Evolutionary conservation across 1,284 basidiomycete species (phyloP).

Genomic region (Phellinidium pouzarii): DNA sequence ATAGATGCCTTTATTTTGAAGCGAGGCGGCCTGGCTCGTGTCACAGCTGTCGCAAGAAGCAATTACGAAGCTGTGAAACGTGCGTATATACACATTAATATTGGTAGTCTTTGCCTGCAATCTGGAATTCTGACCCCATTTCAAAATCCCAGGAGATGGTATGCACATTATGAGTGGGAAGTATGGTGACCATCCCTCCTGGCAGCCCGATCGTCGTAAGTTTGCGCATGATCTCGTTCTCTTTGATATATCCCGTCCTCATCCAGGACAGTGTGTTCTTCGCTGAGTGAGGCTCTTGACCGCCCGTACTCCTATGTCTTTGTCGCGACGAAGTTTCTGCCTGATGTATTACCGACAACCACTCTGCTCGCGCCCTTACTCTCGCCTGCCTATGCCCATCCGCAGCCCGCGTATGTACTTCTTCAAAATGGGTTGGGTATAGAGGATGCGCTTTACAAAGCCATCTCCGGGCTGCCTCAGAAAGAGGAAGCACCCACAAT

Average conservation of each 20-base stretch:
- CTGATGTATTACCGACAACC: conserved; percentile 57
- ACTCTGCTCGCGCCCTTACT: conserved; percentile 55
- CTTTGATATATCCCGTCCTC: conserved; percentile 1
- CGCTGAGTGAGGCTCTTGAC: conserved; percentile 54
- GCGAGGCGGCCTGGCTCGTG: conserved; percentile 51
- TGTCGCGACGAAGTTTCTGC: conserved; percentile 67
- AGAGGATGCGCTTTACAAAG: conserved; percentile 58
- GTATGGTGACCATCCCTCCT: conserved; percentile 51
- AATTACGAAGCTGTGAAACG: conserved; percentile 58
- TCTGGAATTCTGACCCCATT: not conserved
- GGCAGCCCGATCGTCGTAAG: conserved; percentile 59
- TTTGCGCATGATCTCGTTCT: conserved; percentile 14
- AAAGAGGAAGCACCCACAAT: conserved; percentile 35
- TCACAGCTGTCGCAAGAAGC: conserved; percentile 70
- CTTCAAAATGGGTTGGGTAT: conserved; percentile 77
- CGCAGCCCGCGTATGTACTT: conserved; percentile 58
- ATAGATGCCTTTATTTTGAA: conserved; percentile 64
- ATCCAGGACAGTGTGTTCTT: conserved; percentile 43
- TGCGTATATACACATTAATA: conserved; percentile 23
- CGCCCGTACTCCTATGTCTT: conserved; percentile 59
- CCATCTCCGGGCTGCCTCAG: conserved; percentile 37
- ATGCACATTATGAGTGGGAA: conserved; percentile 52
- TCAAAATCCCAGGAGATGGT: conserved; percentile 38
- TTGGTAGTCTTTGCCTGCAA: not conserved
- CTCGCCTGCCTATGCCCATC: conserved; percentile 39